A percentile compares a stretch with the other conserved stretches of the same genome.
Evolutionary conservation across 1,284 basidiomycete species (phyloP).

Genomic region (Erythrobasidium hasegawianum): DNA sequence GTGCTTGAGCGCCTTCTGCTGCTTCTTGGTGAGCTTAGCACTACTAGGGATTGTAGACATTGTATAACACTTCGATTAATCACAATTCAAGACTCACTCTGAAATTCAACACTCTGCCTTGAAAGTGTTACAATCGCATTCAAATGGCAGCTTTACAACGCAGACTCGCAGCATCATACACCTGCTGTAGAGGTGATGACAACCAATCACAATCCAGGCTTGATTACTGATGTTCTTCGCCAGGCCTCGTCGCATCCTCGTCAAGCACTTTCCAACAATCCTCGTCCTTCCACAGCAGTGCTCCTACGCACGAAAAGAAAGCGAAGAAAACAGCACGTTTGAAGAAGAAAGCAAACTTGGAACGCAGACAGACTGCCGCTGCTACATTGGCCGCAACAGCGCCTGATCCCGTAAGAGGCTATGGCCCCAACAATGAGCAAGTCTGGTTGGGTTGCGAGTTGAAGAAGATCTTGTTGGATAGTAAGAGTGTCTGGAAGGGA

Average conservation of each 20-base stretch:
- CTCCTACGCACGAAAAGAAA: conserved; percentile 26
- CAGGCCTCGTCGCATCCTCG: background rate
- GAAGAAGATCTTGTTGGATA: conserved; percentile 59
- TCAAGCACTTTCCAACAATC: background rate
- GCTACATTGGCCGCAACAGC: conserved; percentile 49
- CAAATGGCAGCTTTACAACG: background rate
- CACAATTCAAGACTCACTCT: too few relatives aligned
- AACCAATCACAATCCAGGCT: too few relatives aligned
- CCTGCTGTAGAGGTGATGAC: conserved; percentile 20
- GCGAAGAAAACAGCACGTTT: conserved; percentile 41
- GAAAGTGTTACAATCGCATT: background rate
- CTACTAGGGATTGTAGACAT: background rate
- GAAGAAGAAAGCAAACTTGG: conserved; percentile 47
- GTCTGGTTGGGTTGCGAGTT: conserved; percentile 66
- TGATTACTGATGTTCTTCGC: background rate
- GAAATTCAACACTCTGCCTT: too few relatives aligned
- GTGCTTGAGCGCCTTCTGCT: conserved; percentile 33
- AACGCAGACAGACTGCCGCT: conserved; percentile 45
- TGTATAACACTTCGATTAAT: background rate
- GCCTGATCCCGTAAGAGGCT: conserved; percentile 70
- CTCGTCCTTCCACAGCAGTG: conserved; percentile 29
- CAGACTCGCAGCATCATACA: background rate
- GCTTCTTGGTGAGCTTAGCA: conserved; percentile 34
- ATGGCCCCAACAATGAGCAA: conserved; percentile 58
- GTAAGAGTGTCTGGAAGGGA: conserved; percentile 54